Conservation (phyloP, 495 filamentous ascomycete genomes). For the Penicillium arizonense region DNA sequence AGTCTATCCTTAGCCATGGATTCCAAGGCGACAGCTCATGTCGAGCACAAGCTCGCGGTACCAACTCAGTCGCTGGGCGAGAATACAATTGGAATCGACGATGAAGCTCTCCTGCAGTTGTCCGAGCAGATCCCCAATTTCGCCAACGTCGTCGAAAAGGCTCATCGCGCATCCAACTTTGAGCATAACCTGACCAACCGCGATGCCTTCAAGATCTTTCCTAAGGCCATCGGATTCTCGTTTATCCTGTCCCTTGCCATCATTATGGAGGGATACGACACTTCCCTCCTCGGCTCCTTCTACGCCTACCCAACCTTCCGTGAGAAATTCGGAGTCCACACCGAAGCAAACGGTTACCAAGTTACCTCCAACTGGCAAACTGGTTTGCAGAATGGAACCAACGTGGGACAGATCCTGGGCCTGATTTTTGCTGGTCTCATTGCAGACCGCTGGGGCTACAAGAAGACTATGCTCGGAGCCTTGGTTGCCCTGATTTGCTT, state of each 20-base stretch:
- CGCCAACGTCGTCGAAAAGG: constrained; percentile 8
- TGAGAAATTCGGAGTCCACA: constrained; percentile 57
- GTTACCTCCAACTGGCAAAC: constrained; percentile 68
- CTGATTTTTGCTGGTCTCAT: constrained; percentile 68
- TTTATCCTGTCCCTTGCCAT: constrained; percentile 47
- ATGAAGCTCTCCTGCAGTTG: constrained; percentile 12
- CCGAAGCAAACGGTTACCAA: constrained; percentile 55
- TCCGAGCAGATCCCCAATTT: constrained; percentile 17
- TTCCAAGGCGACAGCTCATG: constrained; percentile 2
- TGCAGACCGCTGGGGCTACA: constrained; percentile 67
- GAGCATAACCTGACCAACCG: constrained; percentile 37
- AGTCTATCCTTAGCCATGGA: not conserved
- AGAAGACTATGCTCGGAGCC: constrained; percentile 62
- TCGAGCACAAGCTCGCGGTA: constrained; percentile 9
- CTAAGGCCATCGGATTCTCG: constrained; percentile 50
- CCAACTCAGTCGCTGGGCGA: constrained; percentile 6
- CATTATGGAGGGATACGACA: constrained; percentile 54
- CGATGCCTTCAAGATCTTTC: constrained; percentile 45
- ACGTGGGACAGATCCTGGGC: constrained; percentile 66
- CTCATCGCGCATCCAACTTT: constrained; percentile 6
- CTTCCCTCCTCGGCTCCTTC: constrained; percentile 40
- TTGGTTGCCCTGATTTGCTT: constrained; percentile 60
- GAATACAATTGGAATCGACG: constrained; percentile 15
- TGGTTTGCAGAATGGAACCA: constrained; percentile 62
- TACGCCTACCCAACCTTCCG: constrained; percentile 55